Base-by-base conservation (phyloP, 2,329 filamentous ascomycete species). In the Lasiodiplodia citricola region DNA sequence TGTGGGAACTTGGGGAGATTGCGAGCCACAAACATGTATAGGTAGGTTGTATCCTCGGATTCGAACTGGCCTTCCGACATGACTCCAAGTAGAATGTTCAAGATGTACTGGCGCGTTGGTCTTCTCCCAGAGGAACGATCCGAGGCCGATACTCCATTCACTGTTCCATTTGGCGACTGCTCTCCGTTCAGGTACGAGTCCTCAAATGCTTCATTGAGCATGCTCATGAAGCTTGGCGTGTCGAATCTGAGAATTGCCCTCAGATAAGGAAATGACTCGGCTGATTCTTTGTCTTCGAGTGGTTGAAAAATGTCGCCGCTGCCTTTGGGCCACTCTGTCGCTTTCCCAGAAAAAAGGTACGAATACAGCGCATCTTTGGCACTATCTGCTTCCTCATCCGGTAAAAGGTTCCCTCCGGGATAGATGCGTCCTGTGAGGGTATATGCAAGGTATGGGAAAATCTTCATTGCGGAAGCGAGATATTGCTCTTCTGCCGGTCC, bases 11-110 rank as follows among this genome's bases (percentile, higher is more conserved):
- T 99, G 3, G 96, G 93, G 62, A 99, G 83, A 77, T 97, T 99
- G 68, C 96, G 90, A 21, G 96, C 95, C 76, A 99, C 92, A 76
- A 99, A 99, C 94, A 99, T 99, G 80, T 99, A 94, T 55, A 99
- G 87, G 79, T 97, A 99, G 68, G 99, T 92, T 14, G 92, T 94
- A 76, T 98, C 94, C 70, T 92, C 88, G 0, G 90, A 81, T 0
- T 89, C 87, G 79, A 97, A 98, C 57, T 92, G 88, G 4, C 86
- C 84, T 0, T 88, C 83, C 62, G 90, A 92, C 93, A 99, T 97
- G 35, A 97, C 91, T 77, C 97, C 94, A 13, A 97, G 86, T 69
- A 99, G 83, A 68, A 97, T 96, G 57, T 92, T 95, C 72, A 97
- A 87, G 70, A 99, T 89, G 75, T 97, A 97, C 79, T 99, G 96